phyloP scores from a whole-genome alignment of 148 eudicot genomes.

The Chenopodium formosanum region DNA sequence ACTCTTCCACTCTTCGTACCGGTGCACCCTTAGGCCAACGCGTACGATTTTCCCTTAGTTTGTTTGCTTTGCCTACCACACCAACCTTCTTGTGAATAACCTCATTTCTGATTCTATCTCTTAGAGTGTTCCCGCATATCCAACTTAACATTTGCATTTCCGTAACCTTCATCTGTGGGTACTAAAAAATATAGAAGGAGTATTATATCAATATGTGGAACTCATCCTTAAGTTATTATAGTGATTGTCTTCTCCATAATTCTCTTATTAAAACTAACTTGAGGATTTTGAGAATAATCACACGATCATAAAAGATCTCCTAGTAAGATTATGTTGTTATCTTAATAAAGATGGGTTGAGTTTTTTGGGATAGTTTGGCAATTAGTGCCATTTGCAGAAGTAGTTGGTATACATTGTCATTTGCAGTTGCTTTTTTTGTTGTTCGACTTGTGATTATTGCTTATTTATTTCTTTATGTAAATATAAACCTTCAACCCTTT shows the following conservation, averaged over 20 bases:
- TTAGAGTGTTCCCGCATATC: too few species aligned
- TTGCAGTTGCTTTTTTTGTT: neutral
- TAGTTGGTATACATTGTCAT: neutral
- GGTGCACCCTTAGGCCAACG: too few species aligned
- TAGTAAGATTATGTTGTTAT: neutral
- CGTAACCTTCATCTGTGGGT: too few species aligned
- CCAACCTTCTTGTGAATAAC: too few species aligned
- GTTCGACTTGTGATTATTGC: neutral
- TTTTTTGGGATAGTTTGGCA: neutral
- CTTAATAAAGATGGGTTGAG: neutral
- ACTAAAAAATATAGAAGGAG: too few species aligned
- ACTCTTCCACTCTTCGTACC: too few species aligned
- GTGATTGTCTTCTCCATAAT: neutral
- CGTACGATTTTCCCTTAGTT: too few species aligned
- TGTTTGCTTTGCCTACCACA: too few species aligned
- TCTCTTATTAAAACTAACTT: neutral
- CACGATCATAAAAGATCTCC: neutral
- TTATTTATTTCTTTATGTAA: neutral
- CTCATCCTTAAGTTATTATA: neutral
- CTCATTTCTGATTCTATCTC: too few species aligned
- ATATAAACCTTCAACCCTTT: neutral
- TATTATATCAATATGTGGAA: neutral
- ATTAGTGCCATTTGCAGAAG: neutral
- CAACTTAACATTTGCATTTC: too few species aligned
- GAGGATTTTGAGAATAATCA: neutral